Evolutionary conservation across 2,329 filamentous ascomycete species (phyloP).

Genomic region (Calonectria pteridis): DNA sequence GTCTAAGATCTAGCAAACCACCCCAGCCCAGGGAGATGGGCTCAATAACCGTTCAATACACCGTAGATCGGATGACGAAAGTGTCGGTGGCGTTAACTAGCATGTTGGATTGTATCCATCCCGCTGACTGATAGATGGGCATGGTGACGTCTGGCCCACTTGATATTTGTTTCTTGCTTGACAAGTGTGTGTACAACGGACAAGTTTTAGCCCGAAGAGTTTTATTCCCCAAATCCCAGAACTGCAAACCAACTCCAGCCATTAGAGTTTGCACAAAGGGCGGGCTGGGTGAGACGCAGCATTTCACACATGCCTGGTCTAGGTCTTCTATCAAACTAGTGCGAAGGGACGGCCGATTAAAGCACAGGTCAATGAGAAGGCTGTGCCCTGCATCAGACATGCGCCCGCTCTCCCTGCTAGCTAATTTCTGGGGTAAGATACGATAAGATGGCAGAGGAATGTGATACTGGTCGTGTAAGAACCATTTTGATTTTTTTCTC

Average conservation of each 20-base stretch:
- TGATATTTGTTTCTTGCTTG: background rate
- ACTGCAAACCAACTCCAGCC: background rate
- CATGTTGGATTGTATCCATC: background rate
- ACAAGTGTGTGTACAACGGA: background rate
- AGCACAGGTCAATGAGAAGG: constrained; percentile 13
- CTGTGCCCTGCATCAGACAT: constrained; percentile 13
- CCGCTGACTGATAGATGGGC: background rate
- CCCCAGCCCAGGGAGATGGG: background rate
- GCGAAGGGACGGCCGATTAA: constrained; percentile 1
- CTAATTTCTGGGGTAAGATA: background rate
- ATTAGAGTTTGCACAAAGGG: background rate
- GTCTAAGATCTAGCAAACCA: background rate
- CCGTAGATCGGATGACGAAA: constrained; percentile 2
- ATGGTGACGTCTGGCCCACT: background rate
- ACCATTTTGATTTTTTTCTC: background rate
- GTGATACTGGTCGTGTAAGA: background rate
- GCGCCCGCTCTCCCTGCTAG: constrained; percentile 3
- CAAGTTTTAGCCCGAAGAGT: background rate
- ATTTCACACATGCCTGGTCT: background rate
- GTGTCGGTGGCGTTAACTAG: background rate
- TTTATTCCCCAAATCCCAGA: background rate
- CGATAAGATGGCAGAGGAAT: background rate
- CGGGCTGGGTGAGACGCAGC: background rate
- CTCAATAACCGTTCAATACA: background rate
- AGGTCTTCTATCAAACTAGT: background rate